Evolutionary conservation across 2,329 filamentous ascomycete genomes (phyloP), one percentile per base, ranked within the genome.

Genomic region (Macrophomina tecta): DNA sequence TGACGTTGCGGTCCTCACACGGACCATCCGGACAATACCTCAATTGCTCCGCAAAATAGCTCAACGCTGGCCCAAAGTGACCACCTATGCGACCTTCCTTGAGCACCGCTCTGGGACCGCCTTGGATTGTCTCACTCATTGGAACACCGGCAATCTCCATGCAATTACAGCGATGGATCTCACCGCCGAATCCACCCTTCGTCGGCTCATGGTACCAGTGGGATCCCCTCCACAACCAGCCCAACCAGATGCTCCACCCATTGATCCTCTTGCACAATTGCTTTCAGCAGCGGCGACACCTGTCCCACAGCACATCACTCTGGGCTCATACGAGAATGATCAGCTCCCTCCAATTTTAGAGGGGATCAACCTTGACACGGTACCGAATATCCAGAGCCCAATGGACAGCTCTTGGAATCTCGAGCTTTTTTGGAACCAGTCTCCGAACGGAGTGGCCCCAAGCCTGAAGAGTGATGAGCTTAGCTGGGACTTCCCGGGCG

Each of bases 401-500:
- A 30, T 40, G 9, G 63, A 51, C n/a, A 58, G 32, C 5, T 45
- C 63, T 11, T 65, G 63, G 63, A 65, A 65, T n/a, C 28, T 48
- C 8, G 63, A 65, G 14, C 45, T 65, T 3, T 65, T 65, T 7
- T 55, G 45, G 32, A 55, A 40, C 8, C 51, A 55, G 18, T 56
- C 62, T 11, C 34, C 52, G 3, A 34, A 49, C 5, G 63, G 63
- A 6, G 4, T 49, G n/a, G 64, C 64, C 1, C 64, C 55, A 2
- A 66, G 64, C 34, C 53, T 66, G 0, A 51, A 66, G 14, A 66
- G 64, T 6, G 64, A 66, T 11, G 64, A 66, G 28, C 16, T 66
- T 32, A 52, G 42, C 9, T 66, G 64, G 64, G 64, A 66, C 8
- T 66, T 66, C 16, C 64, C 64, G 1, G 64, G 64, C 18, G 48